Evolutionary conservation across 257 asterid genomes (phyloP).

Genomic region (Jacaranda copaia): DNA sequence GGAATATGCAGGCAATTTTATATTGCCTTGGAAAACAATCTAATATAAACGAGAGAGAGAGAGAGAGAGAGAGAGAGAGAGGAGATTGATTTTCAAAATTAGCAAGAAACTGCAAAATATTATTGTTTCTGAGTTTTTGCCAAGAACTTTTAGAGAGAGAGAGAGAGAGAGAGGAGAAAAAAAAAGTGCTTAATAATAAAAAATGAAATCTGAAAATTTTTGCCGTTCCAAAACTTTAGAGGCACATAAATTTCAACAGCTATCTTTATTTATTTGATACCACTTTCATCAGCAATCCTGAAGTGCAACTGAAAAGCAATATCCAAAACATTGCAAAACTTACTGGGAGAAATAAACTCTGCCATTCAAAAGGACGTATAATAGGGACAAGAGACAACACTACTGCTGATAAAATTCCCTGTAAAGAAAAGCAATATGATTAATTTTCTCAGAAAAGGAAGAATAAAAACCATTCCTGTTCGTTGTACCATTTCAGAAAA

Average conservation of each 20-base stretch:
- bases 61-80: not conserved
- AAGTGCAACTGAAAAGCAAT: slow-evolving; percentile 30
- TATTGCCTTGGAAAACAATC: not conserved
- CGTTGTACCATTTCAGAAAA: slow-evolving; percentile 21
- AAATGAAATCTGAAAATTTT: not conserved
- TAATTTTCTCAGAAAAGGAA: slow-evolving; percentile 24
- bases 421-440: slow-evolving; percentile 14
- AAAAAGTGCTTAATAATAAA: too few species aligned
- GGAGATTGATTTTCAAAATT: not conserved
- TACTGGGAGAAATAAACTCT: slow-evolving; percentile 96
- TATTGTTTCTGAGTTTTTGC: not conserved
- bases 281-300: not conserved
- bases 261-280: not conserved
- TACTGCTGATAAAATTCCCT: slow-evolving; percentile 91
- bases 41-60: not conserved
- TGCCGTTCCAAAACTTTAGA: not conserved
- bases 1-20: not conserved
- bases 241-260: slow-evolving; percentile 16
- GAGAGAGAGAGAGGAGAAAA: too few species aligned
- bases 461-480: slow-evolving; percentile 19
- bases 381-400: slow-evolving; percentile 86
- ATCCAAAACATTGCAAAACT: slow-evolving; percentile 43
- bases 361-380: slow-evolving; percentile 98
- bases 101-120: not conserved
- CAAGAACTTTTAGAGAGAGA: not conserved